These are phyloP conservation scores for Lactarius psammicola DNA, from an alignment of 768 basidiomycete genomes.

Conservation along the genomic window DNA sequence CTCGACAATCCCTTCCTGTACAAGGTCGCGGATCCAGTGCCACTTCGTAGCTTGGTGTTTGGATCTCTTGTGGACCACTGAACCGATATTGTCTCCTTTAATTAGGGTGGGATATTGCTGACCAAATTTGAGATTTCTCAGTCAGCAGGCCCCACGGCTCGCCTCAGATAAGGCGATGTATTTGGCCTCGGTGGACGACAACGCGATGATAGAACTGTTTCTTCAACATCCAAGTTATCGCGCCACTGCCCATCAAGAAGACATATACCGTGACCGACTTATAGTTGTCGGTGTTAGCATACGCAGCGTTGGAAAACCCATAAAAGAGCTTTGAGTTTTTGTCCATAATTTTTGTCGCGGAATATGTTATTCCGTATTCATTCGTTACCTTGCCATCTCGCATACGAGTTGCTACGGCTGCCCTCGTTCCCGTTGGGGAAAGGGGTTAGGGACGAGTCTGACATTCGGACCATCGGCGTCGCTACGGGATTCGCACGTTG, in stretches of 20 bases:
- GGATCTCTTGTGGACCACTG: neutral
- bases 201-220: neutral
- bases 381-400: no score
- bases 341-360: no score
- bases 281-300: neutral
- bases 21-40: neutral
- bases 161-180: neutral
- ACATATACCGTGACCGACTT: neutral
- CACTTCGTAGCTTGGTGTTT: neutral
- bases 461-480: neutral
- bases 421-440: neutral
- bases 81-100: no score
- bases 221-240: neutral
- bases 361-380: neutral
- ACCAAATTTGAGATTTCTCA: neutral
- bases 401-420: neutral
- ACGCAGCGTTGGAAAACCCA: neutral
- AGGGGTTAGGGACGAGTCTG: neutral
- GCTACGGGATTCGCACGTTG: neutral
- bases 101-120: no score
- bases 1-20: fast-evolving
- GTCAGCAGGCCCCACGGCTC: neutral
- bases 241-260: neutral
- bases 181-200: neutral
- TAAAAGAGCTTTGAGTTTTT: neutral